Evolutionary conservation across 2,329 filamentous ascomycete species (phyloP).

Genomic region (Venturia aucupariae): DNA sequence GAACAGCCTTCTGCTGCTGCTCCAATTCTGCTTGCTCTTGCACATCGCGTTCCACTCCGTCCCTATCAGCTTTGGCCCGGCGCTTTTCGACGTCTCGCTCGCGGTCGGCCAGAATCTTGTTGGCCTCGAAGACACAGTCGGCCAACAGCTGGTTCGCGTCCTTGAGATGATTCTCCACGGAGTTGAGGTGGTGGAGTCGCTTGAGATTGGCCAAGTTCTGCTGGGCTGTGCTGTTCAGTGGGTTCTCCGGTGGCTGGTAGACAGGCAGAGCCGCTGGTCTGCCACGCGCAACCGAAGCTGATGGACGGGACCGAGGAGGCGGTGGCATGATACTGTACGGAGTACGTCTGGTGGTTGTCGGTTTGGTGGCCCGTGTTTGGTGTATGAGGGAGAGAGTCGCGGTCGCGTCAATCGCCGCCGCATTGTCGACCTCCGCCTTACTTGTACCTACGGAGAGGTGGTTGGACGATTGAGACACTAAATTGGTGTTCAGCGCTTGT

Average conservation of each 20-base stretch:
- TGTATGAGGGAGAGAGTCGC: background rate
- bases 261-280: background rate
- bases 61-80: background rate
- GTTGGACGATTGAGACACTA: too few species aligned
- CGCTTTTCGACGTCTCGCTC: background rate
- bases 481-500: too few species aligned
- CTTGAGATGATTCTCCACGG: conserved; percentile 10
- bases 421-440: too few species aligned
- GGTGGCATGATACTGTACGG: background rate
- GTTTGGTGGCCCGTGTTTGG: background rate
- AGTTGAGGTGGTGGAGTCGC: background rate
- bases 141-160: conserved; percentile 4
- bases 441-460: too few species aligned
- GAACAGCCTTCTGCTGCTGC: conserved; percentile 3
- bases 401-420: background rate
- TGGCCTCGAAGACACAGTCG: conserved; percentile 9
- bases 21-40: conserved; percentile 10
- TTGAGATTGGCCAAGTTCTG: background rate
- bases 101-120: background rate
- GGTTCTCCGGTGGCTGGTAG: conserved; percentile 5
- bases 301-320: background rate
- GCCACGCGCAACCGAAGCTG: background rate
- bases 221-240: background rate
- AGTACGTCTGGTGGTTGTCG: background rate
- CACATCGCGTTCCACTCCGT: background rate